phyloP scores from a whole-genome alignment of 768 basidiomycete species.

The Leccinum broughii region DNA sequence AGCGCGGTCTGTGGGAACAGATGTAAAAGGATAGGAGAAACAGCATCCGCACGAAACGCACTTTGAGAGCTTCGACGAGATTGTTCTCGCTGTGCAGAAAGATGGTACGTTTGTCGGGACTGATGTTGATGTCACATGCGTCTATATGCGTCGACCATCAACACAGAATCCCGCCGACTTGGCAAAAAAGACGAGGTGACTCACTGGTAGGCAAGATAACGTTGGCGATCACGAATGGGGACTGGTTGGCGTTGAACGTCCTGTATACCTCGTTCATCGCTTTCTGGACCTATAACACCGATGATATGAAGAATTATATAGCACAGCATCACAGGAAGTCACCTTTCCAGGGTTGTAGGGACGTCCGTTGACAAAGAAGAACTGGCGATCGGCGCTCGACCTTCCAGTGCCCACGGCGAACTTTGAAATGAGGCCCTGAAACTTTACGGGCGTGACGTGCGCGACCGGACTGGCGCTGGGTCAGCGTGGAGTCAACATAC shows the following conservation, averaged over 20 bases:
- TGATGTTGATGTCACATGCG: constrained; percentile 89
- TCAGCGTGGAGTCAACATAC: constrained; percentile 4
- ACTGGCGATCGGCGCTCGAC: constrained; percentile 82
- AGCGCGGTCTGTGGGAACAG: constrained; percentile 51
- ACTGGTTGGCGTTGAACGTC: constrained; percentile 72
- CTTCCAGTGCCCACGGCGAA: constrained; percentile 76
- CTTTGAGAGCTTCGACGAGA: constrained; percentile 77
- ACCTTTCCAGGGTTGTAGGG: constrained; percentile 84
- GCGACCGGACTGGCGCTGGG: constrained; percentile 10
- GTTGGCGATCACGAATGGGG: constrained; percentile 82
- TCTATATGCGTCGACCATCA: constrained; percentile 42
- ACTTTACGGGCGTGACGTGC: constrained; percentile 44
- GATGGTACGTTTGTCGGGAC: constrained; percentile 95
- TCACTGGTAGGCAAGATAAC: constrained; percentile 78
- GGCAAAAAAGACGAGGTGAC: constrained; percentile 19
- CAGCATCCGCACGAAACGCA: constrained; percentile 26
- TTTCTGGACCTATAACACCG: constrained; percentile 66
- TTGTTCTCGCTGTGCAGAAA: constrained; percentile 86
- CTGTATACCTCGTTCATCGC: constrained; percentile 92
- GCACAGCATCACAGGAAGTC: constrained; percentile 3
- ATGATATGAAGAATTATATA: background rate
- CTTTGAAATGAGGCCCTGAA: constrained; percentile 83
- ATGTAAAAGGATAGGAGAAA: background rate
- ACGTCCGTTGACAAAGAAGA: constrained; percentile 89
- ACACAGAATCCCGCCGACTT: background rate